Evolutionary conservation across 768 basidiomycete species (phyloP), one percentile per base, ranked within the genome.

Genomic region (Boletus insuetus): DNA sequence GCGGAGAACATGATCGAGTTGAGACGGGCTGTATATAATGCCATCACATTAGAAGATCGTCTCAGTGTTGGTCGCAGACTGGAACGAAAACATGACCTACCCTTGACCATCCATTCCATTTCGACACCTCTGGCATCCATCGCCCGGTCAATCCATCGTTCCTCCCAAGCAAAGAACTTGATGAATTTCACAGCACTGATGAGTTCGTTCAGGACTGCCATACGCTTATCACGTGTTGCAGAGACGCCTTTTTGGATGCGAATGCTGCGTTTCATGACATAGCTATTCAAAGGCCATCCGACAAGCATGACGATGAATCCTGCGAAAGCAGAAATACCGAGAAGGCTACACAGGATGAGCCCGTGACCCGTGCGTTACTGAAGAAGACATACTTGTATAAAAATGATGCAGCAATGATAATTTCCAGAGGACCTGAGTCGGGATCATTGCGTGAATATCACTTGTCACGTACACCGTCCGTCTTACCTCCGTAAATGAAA

Each of bases 21-120:
- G 60, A 87, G 72, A 16, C 89, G 83, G 35, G 82, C 87, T 86
- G 29, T 13, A 46, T n/a, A 45, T 5, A 17, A 35, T 14, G 31
- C 22, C 14, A n/a, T 35, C n/a, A 13, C 17, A 19, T 46, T 19
- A 11, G 9, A n/a, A n/a, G n/a, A 19, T 34, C 9, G 51, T 44
- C 45, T 49, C 40, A 32, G 52, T 54, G 6, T 50, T 19, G 55
- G 32, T 44, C 32, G 46, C 17, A 11, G 8, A 19, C 8, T 7
- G 2, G 20, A 13, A 29, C n/a, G 16, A 38, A 49, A 56, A 12
- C 1, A 11, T 70, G 20, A 47, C 69, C 2, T 31, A 87, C 87
- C 68, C 77, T 87, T 87, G 54, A 89, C 70, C 79, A 93, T 79
- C 86, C 90, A 91, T 51, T 78, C 72, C 72, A 94, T 77, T 73